A percentile compares a stretch with the other conserved stretches of the same genome.
phyloP scores from a whole-genome alignment of 108 stramenopile genomes.

The Fistulifera pelliculosa region DNA sequence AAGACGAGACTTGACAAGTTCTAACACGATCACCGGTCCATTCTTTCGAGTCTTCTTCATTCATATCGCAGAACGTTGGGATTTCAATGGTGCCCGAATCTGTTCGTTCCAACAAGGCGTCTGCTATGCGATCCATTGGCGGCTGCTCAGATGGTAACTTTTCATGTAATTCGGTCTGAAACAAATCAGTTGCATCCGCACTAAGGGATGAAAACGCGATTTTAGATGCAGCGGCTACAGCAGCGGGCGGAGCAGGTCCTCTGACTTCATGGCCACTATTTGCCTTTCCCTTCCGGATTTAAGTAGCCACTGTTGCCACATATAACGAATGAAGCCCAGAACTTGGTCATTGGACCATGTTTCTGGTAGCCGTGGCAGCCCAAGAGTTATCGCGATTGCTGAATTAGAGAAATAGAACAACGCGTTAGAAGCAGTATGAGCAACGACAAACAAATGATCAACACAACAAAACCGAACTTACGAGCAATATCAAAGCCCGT shows the following conservation, averaged over 20 bases:
- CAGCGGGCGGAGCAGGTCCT: slow-evolving; percentile 67
- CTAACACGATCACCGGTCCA: slow-evolving; percentile 1
- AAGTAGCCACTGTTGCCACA: slow-evolving; percentile 61
- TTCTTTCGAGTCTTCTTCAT: slow-evolving; percentile 5
- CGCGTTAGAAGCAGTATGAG: too few species aligned
- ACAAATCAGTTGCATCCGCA: slow-evolving; percentile 28
- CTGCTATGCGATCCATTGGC: slow-evolving; percentile 51
- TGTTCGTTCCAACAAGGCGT: slow-evolving; percentile 65
- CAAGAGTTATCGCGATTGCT: slow-evolving; percentile 71
- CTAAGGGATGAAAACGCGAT: slow-evolving; percentile 60
- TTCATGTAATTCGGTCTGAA: slow-evolving; percentile 41
- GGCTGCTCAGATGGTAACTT: slow-evolving; percentile 38
- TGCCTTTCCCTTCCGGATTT: slow-evolving; percentile 15
- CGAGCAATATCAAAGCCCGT: slow-evolving; percentile 71
- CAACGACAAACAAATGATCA: too few species aligned
- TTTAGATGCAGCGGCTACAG: slow-evolving; percentile 69
- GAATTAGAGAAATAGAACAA: slow-evolving; percentile 1
- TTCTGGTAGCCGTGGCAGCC: slow-evolving; percentile 61
- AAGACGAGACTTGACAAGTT: slow-evolving; percentile 16
- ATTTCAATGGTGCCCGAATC: slow-evolving; percentile 30
- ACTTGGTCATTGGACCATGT: slow-evolving; percentile 75
- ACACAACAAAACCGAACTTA: slow-evolving; percentile 28
- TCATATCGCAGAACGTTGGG: background rate
- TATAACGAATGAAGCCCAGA: slow-evolving; percentile 64
- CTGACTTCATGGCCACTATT: slow-evolving; percentile 2